These are phyloP conservation scores for Globisporangium lucens DNA, from an alignment of 352 stramenopile genomes.

Conservation along the genomic window DNA sequence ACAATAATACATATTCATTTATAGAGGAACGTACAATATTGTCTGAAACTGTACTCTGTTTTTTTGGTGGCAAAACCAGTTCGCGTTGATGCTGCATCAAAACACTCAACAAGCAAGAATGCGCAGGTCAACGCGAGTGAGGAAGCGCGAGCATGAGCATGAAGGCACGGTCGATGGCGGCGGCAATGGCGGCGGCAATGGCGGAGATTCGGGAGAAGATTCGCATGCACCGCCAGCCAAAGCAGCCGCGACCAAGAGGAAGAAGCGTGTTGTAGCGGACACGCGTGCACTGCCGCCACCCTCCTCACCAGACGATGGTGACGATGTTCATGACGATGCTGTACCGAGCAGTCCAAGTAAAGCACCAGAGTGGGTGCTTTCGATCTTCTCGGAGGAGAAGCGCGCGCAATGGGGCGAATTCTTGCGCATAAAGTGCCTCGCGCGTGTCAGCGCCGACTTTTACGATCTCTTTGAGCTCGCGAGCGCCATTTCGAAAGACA, in stretches of 20 bases:
- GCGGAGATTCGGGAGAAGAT: background rate
- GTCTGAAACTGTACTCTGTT: background rate
- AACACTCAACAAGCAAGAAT: constrained; percentile 9
- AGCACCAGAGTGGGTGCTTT: background rate
- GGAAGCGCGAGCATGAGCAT: constrained; percentile 16
- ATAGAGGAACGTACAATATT: background rate
- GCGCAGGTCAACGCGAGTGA: constrained; percentile 27
- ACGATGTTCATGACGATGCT: background rate
- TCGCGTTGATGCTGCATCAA: background rate
- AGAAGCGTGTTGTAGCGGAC: background rate
- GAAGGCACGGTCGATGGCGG: background rate
- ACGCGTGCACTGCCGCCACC: background rate
- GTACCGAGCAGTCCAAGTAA: background rate
- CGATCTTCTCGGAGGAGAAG: constrained; percentile 15
- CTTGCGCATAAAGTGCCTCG: constrained; percentile 33
- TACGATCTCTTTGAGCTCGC: constrained; percentile 50
- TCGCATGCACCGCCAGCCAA: background rate
- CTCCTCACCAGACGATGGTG: background rate
- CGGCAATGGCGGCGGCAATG: background rate
- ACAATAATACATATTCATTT: background rate
- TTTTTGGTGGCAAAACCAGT: background rate
- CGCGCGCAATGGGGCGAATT: constrained; percentile 35
- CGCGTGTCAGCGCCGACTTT: constrained; percentile 34
- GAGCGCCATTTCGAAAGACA: constrained; percentile 21
- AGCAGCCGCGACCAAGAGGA: background rate